These are phyloP conservation scores for Trametes cingulata DNA, from an alignment of 768 basidiomycete genomes.

Conservation along the genomic window DNA sequence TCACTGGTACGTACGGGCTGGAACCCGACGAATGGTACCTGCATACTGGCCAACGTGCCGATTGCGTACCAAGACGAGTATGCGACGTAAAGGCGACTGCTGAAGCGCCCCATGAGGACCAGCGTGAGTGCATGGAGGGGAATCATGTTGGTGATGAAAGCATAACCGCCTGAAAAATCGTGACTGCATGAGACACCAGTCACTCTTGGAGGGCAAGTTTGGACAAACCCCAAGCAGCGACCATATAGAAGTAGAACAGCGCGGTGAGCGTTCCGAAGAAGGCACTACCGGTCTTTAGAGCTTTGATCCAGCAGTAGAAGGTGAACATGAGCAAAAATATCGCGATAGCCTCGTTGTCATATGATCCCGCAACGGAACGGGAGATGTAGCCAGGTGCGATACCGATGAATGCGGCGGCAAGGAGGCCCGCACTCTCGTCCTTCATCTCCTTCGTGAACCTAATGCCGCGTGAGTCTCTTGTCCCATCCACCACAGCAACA, in stretches of 20 bases:
- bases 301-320: slow-evolving; percentile 96
- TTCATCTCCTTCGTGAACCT: slow-evolving; percentile 98
- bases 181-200: slow-evolving; percentile 1
- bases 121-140: slow-evolving; percentile 94
- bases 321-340: slow-evolving; percentile 99
- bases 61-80: slow-evolving; percentile 99
- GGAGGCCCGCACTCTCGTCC: slow-evolving; percentile 91
- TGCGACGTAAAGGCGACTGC: slow-evolving; percentile 86
- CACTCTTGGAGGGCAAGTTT: neutral
- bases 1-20: slow-evolving; percentile 97
- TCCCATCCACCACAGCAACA: neutral
- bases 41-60: slow-evolving; percentile 97
- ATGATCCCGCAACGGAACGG: slow-evolving; percentile 97
- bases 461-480: neutral
- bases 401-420: slow-evolving; percentile 97
- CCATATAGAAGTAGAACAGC: slow-evolving; percentile 99
- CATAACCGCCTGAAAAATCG: slow-evolving; percentile 78
- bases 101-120: slow-evolving; percentile 95
- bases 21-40: slow-evolving; percentile 99
- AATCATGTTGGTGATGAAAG: slow-evolving; percentile 99
- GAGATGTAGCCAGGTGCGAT: slow-evolving; percentile 99
- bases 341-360: slow-evolving; percentile 99
- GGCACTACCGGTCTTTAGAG: slow-evolving; percentile 91
- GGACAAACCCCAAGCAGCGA: slow-evolving; percentile 92
- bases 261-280: slow-evolving; percentile 89